Evolutionary conservation across 108 stramenopile genomes (phyloP), one percentile per base, ranked within the genome.

Genomic region (Nitzschia inconspicua): DNA sequence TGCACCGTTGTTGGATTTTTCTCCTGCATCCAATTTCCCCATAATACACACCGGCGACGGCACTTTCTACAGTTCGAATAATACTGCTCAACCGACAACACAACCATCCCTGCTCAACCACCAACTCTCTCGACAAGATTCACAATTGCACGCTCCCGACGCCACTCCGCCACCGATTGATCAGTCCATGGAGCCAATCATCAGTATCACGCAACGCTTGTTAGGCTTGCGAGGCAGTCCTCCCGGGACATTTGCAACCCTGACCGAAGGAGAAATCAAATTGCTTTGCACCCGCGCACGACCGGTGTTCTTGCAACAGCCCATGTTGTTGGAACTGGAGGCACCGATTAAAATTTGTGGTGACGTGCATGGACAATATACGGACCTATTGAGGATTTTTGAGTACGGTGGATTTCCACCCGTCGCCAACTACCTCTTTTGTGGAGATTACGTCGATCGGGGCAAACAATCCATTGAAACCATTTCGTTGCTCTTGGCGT

Each of bases 271-370:
- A 23, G 92, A 93, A 73, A 91, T 97, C 57, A 79, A 78, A 52
- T 65, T 85, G 7, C 65, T 97, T 0, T 91, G 90, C 46, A 60
- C 62, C 14, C 60, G 75, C 10, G 88, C 76, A 11, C 76, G 94
- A 14, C 88, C 90, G 51, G 75, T 97, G 32, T 78, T 99, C 7
- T 52, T 99, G 44, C 32, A 72, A 6, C 96, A 98, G 64, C 94
- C 96, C 11, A 96, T 98, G 82, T 70, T 96, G 16, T 70, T 98
- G 22, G 96, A 97, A 75, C 78, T 98, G 11, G 83, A 89, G 61
- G 95, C 95, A 34, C 98, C 98, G 2, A 74, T 97, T 40, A 96
- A 96, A 62, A 94, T 98, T 35, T 58, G 86, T 49, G 94, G 94
- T 9, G 94, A 95, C 57, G 73, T 85, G 16, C 91, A 93, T 63